A percentile compares a stretch with the other conserved stretches of the same genome.
Evolutionary conservation across 176 grass and related monocot genomes (phyloP).

Genomic region (Guadua angustifolia): DNA sequence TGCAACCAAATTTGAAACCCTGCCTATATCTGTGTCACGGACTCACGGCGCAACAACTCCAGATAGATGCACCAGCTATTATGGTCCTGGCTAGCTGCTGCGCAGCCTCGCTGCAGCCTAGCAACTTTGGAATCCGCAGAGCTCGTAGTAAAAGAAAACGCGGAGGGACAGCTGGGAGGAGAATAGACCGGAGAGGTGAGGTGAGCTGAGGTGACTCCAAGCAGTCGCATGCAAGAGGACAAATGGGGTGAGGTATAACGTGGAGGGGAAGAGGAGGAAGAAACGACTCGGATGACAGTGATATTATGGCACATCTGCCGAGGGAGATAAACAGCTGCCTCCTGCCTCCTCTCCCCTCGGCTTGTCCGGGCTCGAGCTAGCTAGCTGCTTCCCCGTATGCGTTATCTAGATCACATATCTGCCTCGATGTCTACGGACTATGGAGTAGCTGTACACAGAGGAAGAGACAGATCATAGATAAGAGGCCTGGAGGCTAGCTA

Average conservation of each 20-base stretch:
- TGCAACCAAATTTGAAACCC: too few relatives aligned
- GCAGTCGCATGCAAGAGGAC: neutral
- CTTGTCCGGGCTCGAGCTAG: slow-evolving; percentile 36
- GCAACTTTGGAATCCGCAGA: too few relatives aligned
- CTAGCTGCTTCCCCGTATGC: neutral
- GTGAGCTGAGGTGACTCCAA: slow-evolving; percentile 33
- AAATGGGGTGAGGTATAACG: neutral
- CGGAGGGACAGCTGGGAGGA: too few relatives aligned
- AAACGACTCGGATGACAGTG: neutral
- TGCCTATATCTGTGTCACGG: too few relatives aligned
- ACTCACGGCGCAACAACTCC: too few relatives aligned
- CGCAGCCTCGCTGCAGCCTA: too few relatives aligned
- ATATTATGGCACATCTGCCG: slow-evolving; percentile 43
- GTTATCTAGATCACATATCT: neutral
- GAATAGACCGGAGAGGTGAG: neutral
- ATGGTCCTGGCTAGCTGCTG: too few relatives aligned
- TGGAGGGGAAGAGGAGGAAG: too few relatives aligned
- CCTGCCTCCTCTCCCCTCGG: slow-evolving; percentile 2
- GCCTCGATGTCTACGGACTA: neutral
- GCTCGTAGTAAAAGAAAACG: too few relatives aligned
- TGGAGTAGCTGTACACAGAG: neutral
- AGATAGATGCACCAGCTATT: too few relatives aligned
- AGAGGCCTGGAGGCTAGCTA: neutral
- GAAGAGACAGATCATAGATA: too few relatives aligned
- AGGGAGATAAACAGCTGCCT: slow-evolving; percentile 52